phyloP scores from a whole-genome alignment of 805 yeast species.

The Candida sphagnicola region DNA sequence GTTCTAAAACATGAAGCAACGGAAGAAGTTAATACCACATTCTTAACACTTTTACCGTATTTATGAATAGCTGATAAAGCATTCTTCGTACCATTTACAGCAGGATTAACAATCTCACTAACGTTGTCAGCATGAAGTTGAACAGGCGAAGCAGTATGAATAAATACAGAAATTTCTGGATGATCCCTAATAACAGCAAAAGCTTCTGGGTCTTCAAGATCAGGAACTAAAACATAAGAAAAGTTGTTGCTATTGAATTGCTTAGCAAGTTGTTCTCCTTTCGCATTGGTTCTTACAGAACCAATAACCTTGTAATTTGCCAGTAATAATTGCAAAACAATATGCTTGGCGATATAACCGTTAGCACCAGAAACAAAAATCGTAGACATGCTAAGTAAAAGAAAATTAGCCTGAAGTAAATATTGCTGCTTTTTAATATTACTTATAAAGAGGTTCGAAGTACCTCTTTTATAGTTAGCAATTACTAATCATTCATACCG shows the following conservation, averaged over 20 bases:
- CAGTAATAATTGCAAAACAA: slow-evolving; percentile 36
- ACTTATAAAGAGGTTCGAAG: too few relatives aligned
- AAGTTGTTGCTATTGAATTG: slow-evolving; percentile 20
- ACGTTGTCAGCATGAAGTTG: slow-evolving; percentile 33
- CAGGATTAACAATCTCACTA: slow-evolving; percentile 48
- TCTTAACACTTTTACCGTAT: slow-evolving; percentile 35
- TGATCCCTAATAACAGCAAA: slow-evolving; percentile 41
- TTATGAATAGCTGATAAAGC: slow-evolving; percentile 42
- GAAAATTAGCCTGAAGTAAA: background rate
- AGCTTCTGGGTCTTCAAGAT: slow-evolving; percentile 38
- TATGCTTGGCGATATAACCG: slow-evolving; percentile 52
- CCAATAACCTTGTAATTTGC: slow-evolving; percentile 46
- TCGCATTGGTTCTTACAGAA: slow-evolving; percentile 41
- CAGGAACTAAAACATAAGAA: slow-evolving; percentile 38
- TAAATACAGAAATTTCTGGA: slow-evolving; percentile 45
- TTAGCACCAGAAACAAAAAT: slow-evolving; percentile 51
- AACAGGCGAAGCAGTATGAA: slow-evolving; percentile 58
- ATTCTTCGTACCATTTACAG: slow-evolving; percentile 46
- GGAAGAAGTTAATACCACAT: slow-evolving; percentile 51
- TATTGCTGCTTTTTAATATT: too few relatives aligned
- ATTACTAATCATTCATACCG: too few relatives aligned
- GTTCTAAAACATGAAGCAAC: slow-evolving; percentile 38
- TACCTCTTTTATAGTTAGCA: too few relatives aligned
- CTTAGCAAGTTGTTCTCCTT: slow-evolving; percentile 30
- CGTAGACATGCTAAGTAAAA: background rate